phyloP scores from a whole-genome alignment of 257 asterid species.

The Sherardia arvensis region DNA sequence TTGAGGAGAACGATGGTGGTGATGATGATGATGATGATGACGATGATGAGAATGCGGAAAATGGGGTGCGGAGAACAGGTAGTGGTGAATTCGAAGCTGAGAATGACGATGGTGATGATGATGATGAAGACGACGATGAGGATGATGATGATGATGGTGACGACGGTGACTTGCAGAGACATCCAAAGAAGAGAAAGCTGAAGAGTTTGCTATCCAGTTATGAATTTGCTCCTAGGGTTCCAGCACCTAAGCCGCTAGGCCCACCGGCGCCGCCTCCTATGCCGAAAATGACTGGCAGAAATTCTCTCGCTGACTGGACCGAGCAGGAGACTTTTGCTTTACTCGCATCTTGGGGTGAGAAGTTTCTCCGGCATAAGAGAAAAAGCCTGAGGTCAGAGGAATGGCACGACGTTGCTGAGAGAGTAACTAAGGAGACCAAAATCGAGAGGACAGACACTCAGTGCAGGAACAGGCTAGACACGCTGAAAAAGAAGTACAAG shows the following conservation, averaged over 20 bases:
- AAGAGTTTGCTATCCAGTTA: constrained; percentile 58
- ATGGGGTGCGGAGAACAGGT: background rate
- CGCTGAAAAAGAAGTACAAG: constrained; percentile 86
- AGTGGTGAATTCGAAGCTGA: constrained; percentile 10
- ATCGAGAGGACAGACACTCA: constrained; percentile 79
- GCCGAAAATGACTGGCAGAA: constrained; percentile 65
- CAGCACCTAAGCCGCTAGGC: constrained; percentile 26
- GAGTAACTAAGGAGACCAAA: constrained; percentile 58
- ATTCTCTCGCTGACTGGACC: constrained; percentile 84
- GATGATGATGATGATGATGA: constrained; percentile 16
- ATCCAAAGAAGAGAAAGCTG: constrained; percentile 57
- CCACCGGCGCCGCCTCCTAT: constrained; percentile 20
- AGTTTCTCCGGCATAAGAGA: constrained; percentile 75
- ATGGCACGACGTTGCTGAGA: constrained; percentile 90
- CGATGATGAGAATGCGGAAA: constrained; percentile 25
- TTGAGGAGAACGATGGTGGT: constrained; percentile 17
- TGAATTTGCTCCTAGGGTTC: constrained; percentile 80
- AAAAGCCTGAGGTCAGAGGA: constrained; percentile 89
- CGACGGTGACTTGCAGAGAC: constrained; percentile 34
- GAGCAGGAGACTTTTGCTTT: constrained; percentile 67
- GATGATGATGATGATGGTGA: constrained; percentile 40
- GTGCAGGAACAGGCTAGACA: constrained; percentile 84
- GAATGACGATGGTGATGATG: constrained; percentile 24
- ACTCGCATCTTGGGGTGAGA: constrained; percentile 80
- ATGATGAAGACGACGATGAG: constrained; percentile 27